Evolutionary conservation across 495 filamentous ascomycete genomes (phyloP).

Genomic region (Neurospora sp.): DNA sequence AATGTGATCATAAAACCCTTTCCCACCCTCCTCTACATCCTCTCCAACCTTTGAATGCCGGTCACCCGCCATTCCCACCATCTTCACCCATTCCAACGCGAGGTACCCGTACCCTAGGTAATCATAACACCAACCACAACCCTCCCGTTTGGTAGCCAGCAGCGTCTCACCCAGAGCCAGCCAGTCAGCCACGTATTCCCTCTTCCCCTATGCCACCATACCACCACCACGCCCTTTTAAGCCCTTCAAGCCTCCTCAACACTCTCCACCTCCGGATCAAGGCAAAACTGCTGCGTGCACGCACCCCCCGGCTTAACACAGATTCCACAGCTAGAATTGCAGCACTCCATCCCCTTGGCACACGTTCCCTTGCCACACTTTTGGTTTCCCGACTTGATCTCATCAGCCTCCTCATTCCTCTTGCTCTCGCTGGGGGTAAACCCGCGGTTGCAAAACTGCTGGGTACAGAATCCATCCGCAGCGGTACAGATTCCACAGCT

Average conservation of each 20-base stretch:
- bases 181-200: not conserved
- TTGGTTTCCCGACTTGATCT: not conserved
- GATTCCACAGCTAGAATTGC: conserved; percentile 15
- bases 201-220: not conserved
- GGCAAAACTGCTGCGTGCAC: conserved; percentile 14
- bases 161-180: not conserved
- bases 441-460: conserved; percentile 9
- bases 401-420: not conserved
- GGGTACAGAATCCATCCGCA: conserved; percentile 9
- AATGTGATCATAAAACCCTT: not conserved
- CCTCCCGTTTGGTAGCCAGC: not conserved
- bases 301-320: conserved; percentile 12
- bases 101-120: not conserved
- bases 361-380: conserved; percentile 12
- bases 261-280: not conserved
- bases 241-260: not conserved
- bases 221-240: not conserved
- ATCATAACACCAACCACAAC: not conserved
- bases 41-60: not conserved
- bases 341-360: conserved; percentile 8
- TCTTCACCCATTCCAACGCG: not conserved
- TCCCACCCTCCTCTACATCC: not conserved
- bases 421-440: not conserved
- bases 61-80: not conserved
- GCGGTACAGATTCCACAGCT: conserved; percentile 14